Conservation (phyloP, 169 alveolate species). For the Plasmodium billcollinsi region DNA sequence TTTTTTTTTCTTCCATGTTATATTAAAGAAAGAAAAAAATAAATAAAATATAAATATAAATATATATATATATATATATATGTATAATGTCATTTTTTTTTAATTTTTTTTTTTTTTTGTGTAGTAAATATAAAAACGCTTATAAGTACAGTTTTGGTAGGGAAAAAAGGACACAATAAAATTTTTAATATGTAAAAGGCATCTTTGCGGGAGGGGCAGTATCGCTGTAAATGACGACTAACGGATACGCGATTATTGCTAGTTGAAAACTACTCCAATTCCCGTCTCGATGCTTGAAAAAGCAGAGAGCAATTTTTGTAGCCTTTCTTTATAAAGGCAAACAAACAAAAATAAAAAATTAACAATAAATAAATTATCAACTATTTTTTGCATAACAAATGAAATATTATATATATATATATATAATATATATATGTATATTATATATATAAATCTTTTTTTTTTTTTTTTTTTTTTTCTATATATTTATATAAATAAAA, state of each 20-base stretch:
- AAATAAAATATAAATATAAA: neutral
- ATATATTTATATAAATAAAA: too few relatives aligned
- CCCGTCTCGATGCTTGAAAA: conserved; percentile 94
- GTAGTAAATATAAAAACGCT: neutral
- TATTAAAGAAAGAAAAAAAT: too few relatives aligned
- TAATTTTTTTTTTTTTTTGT: conserved; percentile 19
- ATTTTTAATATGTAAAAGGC: neutral
- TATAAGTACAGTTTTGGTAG: conserved; percentile 49
- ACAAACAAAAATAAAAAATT: neutral
- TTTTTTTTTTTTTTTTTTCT: too few relatives aligned
- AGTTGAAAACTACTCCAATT: conserved; percentile 99
- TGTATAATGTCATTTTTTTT: neutral
- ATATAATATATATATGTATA: too few relatives aligned
- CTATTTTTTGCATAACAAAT: neutral
- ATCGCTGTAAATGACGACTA: conserved; percentile 99
- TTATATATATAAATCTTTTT: too few relatives aligned
- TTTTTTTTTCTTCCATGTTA: neutral
- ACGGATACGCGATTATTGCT: conserved; percentile 99
- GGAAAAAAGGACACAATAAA: conserved; percentile 62
- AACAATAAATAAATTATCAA: neutral
- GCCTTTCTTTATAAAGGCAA: conserved; percentile 84
- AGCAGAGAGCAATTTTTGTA: conserved; percentile 96
- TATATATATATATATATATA: neutral
- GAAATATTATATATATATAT: too few relatives aligned
- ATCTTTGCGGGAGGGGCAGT: conserved; percentile 99